Base-by-base conservation (phyloP, 1,284 basidiomycete genomes). In the Cutaneotrichosporon dermatis region DNA sequence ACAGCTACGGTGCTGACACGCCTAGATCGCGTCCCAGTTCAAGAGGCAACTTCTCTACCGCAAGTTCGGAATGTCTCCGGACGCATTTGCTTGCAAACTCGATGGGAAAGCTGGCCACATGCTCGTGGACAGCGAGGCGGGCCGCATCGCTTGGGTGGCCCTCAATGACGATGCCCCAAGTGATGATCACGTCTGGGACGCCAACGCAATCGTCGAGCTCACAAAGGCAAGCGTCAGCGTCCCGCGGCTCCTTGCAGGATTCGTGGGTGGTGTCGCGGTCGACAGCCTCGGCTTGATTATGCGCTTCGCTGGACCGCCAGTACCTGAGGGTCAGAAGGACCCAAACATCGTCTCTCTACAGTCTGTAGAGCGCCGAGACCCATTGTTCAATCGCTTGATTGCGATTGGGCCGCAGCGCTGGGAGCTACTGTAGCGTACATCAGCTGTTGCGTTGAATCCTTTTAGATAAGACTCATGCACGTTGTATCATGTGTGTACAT, bases 321-420 rank as follows among this genome's bases (percentile, higher is more conserved):
- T 34, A 6, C 7, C 45, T 6, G 12, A 46, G 2, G 37, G 49
- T 2, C n/a, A 39, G 37, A 4, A 5, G 4, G 15, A 51, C 6
- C 37, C 49, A 4, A 46, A 34, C 33, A 34, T 46, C 12, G 45
- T 46, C 60, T 62, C 71, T 46, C 78, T 80, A 59, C 73, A 67
- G 40, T 63, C 75, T 46, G 76, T 80, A 4, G 74, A 71, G 2
- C 68, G 79, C 54, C 62, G 80, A 43, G 79, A 81, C 60, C 72
- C 77, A 61, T 62, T 80, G 60, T 80, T 80, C 56, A 70, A 75
- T 11, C 66, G 79, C 15, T 60, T 80, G 57, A 59, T 80, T 52
- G 73, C 72, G 54, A 78, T 79, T 69, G 76, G 76, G 9, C 64
- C 69, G 43, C 76, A 79, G 69, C 60, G 73, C 53, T 80, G 78